These are phyloP conservation scores for Eutrema heterophyllum DNA, from an alignment of 345 rosid species.

Conservation along the genomic window DNA sequence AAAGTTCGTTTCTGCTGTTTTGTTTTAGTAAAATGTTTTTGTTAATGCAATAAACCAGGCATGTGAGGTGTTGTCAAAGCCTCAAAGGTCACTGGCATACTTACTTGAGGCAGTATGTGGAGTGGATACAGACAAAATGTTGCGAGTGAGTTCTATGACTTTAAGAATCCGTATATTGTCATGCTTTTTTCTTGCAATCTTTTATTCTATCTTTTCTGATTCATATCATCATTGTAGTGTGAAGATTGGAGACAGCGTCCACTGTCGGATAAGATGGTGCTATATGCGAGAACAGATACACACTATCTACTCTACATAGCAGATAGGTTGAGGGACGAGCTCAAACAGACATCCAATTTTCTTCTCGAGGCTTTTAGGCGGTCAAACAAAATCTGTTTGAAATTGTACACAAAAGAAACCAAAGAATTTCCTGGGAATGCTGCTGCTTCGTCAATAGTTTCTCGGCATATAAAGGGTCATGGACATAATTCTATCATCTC, in stretches of 20 bases:
- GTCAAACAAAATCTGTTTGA: conserved; percentile 75
- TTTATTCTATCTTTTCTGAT: neutral
- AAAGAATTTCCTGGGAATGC: conserved; percentile 77
- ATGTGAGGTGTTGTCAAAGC: too few species aligned
- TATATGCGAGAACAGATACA: conserved; percentile 78
- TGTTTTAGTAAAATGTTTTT: too few species aligned
- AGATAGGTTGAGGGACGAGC: conserved; percentile 51
- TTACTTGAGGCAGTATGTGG: too few species aligned
- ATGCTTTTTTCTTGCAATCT: too few species aligned
- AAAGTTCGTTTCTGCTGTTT: too few species aligned
- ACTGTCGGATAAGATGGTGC: conserved; percentile 64
- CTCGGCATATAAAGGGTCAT: conserved; percentile 57
- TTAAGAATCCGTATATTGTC: too few species aligned
- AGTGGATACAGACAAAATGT: too few species aligned
- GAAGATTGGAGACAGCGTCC: conserved; percentile 99
- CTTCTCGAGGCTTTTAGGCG: conserved; percentile 87
- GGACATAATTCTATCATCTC: conserved; percentile 41
- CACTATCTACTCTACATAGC: conserved; percentile 79
- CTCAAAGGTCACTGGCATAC: too few species aligned
- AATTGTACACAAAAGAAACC: conserved; percentile 66
- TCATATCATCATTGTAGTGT: conserved; percentile 47
- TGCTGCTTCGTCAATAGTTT: conserved; percentile 71
- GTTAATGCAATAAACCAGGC: too few species aligned
- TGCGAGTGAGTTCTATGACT: too few species aligned
- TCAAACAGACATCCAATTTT: conserved; percentile 57